Evolutionary conservation across 2,329 filamentous ascomycete species (phyloP), one percentile per base, ranked within the genome.

Genomic region (Calycina herbarum): DNA sequence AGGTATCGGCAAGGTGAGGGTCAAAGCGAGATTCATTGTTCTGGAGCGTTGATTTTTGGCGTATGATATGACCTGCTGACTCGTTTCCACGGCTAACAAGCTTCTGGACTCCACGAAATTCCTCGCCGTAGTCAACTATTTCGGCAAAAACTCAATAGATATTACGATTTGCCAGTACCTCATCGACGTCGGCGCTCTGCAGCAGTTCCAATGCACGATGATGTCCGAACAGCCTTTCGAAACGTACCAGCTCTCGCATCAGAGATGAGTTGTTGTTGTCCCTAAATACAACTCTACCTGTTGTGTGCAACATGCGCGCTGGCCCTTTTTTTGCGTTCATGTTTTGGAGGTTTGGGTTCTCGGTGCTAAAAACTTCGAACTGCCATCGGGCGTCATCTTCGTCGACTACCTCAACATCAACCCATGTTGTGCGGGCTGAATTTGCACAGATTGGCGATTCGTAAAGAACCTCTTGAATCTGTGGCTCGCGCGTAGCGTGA

Each of bases 1-100:
- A 76, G 2, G 59, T 61, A 57, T 80, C 78, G 13, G 64, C 57
- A 6, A 76, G 66, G 11, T 62, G 66, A 0, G 69, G 38, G 33
- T 66, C 65, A 5, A 66, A 45, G 57, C 65, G 64, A 15, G 27
- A 61, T n/a, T 51, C 7, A 27, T n/a, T n/a, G 7, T 8, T 7
- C 7, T 69, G 68, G 11, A 62, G 63, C 38, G 69, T 71, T 3
- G 69, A n/a, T 20, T 20, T 20, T 20, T 20, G 20, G 20, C 20
- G 20, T 20, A 20, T 20, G 1, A 76, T 66, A 1, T 66, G 68
- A 1, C 73, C 73, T 24, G 73, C 73, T 15, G 70, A 73, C 40
- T 74, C 68, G 6, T 58, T 65, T 17, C 4, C n/a, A n/a, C 66
- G 68, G 1, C 71, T 70, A 6, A 74, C 72, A 15, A 73, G 64